Evolutionary conservation across 176 grass and related monocot genomes (phyloP), one percentile per base, ranked within the genome.

Genomic region (Calamus simplicifolius): DNA sequence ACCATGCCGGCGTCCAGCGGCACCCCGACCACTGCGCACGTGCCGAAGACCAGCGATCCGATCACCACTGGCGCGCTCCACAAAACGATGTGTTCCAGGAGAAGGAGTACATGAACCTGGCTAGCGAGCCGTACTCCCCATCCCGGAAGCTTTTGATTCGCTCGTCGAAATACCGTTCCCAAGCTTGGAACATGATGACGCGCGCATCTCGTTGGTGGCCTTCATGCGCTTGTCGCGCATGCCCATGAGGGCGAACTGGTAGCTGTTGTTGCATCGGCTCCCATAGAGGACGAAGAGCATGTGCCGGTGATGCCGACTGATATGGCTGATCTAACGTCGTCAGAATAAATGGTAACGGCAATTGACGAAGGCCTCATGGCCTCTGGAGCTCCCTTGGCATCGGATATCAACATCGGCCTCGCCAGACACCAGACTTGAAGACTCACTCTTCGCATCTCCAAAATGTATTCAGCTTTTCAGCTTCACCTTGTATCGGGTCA

Each of bases 161-260:
- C 2, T 27, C 61, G 68, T 63, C 30, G 66, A 98, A 98, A 69
- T 92, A 84, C 26, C 77, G 77, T 73, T 98, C 93, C 93, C 93
- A 98, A 52, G 87, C 93, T 63, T 98, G 93, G 75, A 98, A 84
- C 69, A 92, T 98, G 84, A 98, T 98, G 2, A 98, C 93, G 4
- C 93, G 84, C 93, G 73, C 93, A 91, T 97, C 78, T 98, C 93
- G 66, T 98, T 98, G 4, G 87, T 98, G 6, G 87, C 87, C 87
- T 98, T 98, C 93, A 98, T 98, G 58, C 93, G 76, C 63, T 59
- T 48, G 78, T 98, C 93, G 0, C 93, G 81, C 93, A 92, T 81
- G 29, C 57, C 64, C 81, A 85, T 92, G 2, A 98, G 93, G 6
- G 70, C 29, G 73, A 87, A 90, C 72, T 98, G 93, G 79, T 57